A percentile compares a stretch with the other conserved stretches of the same genome.
Evolutionary conservation across 208 protist genomes (phyloP).

Genomic region (Polymyxa betae): DNA sequence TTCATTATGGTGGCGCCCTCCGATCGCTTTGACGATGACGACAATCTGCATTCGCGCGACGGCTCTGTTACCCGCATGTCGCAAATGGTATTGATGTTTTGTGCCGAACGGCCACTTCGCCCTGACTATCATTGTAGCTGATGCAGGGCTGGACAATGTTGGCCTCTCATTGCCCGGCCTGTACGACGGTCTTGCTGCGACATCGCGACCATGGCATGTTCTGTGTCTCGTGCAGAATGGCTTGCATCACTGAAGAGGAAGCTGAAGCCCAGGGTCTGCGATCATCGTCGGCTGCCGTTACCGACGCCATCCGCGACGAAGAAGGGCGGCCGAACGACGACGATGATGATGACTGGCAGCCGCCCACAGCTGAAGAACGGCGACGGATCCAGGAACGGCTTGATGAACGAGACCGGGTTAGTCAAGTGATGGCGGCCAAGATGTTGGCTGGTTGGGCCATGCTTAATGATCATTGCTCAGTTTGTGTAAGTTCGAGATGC

Average conservation of each 20-base stretch:
- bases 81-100: not conserved
- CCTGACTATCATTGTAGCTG: not conserved
- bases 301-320: not conserved
- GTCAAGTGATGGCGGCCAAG: not conserved
- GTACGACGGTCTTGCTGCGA: slow-evolving; percentile 11
- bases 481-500: not conserved
- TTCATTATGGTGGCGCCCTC: no score
- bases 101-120: not conserved
- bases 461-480: slow-evolving; percentile 30
- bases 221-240: not conserved
- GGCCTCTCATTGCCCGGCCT: slow-evolving; percentile 4
- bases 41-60: not conserved
- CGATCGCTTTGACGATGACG: no score
- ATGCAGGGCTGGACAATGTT: slow-evolving; percentile 36
- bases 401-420: not conserved
- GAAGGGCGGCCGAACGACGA: not conserved
- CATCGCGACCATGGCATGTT: not conserved
- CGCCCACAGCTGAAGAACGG: not conserved
- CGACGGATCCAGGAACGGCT: not conserved
- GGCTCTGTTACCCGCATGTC: not conserved
- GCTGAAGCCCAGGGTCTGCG: not conserved
- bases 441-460: slow-evolving; percentile 13
- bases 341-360: slow-evolving; percentile 43
- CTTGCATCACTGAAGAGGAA: slow-evolving; percentile 39
- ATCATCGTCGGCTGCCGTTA: not conserved